Conservation (phyloP, 768 basidiomycete genomes). For the Agrocybe praecox region DNA sequence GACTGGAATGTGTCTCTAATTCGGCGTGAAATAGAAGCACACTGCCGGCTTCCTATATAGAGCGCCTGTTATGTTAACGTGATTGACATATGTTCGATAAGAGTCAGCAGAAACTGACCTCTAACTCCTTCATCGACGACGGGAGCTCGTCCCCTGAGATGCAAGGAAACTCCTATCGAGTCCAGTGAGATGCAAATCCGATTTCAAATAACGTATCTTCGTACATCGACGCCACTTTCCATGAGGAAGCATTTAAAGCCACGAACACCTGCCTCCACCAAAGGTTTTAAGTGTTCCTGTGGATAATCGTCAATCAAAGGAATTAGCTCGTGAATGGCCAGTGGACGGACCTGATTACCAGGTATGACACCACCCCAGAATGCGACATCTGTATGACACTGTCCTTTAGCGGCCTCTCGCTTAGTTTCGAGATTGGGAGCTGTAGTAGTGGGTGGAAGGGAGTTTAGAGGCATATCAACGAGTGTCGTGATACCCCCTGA, state of each 20-base stretch:
- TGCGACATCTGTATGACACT: constrained; percentile 81
- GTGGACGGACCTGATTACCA: constrained; percentile 69
- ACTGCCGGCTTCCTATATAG: constrained; percentile 58
- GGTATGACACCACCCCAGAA: constrained; percentile 98
- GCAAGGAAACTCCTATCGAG: constrained; percentile 84
- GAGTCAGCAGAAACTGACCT: constrained; percentile 52
- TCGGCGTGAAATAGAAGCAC: constrained; percentile 94
- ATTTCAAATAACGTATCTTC: constrained; percentile 12
- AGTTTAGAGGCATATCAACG: constrained; percentile 98
- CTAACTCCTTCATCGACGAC: constrained; percentile 70
- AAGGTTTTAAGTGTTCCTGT: constrained; percentile 72
- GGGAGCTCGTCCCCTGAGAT: constrained; percentile 72
- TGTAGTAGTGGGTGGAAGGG: constrained; percentile 94
- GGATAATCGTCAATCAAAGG: neutral
- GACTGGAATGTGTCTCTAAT: constrained; percentile 43
- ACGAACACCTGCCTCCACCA: constrained; percentile 81
- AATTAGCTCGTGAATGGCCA: neutral
- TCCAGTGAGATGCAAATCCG: constrained; percentile 6
- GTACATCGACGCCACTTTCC: constrained; percentile 92
- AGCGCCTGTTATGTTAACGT: neutral
- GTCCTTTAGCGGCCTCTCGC: constrained; percentile 65
- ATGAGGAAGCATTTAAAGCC: constrained; percentile 98
- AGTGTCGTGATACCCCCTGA: constrained; percentile 95
- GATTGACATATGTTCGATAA: constrained; percentile 1
- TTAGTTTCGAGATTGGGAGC: constrained; percentile 75